These are phyloP conservation scores for Fomitopsis betulina DNA, from an alignment of 1,284 basidiomycete genomes.

Conservation along the genomic window DNA sequence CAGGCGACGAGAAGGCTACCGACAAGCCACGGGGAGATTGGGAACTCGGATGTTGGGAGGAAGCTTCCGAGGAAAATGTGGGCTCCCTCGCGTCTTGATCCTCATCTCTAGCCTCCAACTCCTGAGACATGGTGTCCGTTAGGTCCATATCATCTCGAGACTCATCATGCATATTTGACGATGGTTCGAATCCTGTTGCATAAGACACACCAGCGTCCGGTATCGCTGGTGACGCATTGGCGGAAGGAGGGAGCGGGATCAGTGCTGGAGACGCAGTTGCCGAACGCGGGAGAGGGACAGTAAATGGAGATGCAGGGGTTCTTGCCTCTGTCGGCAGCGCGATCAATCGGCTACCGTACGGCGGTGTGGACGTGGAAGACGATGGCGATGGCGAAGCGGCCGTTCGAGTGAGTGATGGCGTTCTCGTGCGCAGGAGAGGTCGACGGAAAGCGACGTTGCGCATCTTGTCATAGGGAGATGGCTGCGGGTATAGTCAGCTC, in stretches of 20 bases:
- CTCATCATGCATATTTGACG: background rate
- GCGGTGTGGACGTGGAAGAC: conserved; percentile 55
- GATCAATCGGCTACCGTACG: conserved; percentile 43
- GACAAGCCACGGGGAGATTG: conserved; percentile 34
- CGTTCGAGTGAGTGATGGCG: conserved; percentile 66
- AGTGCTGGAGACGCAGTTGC: conserved; percentile 43
- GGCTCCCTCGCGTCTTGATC: conserved; percentile 36
- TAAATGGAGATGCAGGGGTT: conserved; percentile 44
- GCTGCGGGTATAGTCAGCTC: conserved; percentile 30
- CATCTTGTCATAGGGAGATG: conserved; percentile 62
- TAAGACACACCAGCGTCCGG: conserved; percentile 9
- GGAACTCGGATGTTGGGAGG: conserved; percentile 8
- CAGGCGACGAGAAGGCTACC: conserved; percentile 35
- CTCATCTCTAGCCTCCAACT: conserved; percentile 7
- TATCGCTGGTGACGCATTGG: conserved; percentile 43
- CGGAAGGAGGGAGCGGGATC: conserved; percentile 55
- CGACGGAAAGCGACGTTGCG: conserved; percentile 59
- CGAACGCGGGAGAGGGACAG: conserved; percentile 22
- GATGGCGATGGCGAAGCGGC: conserved; percentile 61
- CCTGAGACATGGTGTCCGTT: conserved; percentile 2
- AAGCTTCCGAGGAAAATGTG: conserved; percentile 61
- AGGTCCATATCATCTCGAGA: conserved; percentile 4
- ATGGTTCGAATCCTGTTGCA: background rate
- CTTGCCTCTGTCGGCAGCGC: conserved; percentile 32
- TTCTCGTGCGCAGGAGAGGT: conserved; percentile 53